Base-by-base conservation (phyloP, 352 stramenopile species). In the Pythium utonaiense region DNA sequence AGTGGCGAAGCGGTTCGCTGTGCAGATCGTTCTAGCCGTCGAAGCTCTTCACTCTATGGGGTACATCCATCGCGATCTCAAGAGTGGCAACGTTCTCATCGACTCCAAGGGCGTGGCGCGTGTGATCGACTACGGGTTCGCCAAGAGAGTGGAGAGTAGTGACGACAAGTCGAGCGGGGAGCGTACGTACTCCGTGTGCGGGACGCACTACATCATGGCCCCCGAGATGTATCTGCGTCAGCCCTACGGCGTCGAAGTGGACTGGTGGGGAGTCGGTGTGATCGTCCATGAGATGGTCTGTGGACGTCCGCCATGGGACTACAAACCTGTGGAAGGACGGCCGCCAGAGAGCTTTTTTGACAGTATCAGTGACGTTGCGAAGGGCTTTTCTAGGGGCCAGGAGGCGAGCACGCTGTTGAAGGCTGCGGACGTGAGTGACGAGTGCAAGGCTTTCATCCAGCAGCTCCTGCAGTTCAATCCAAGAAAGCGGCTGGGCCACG, bases 201-300 rank as follows among this genome's bases (percentile, higher is more conserved):
- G 84, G 1, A 94, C 84, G 10, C 78, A 87, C 31, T 94, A 92
- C 51, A 62, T 88, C 47, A 89, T 89, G 71, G 80, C 82, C 1
- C 84, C 84, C 0, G 84, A 94, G 31, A 55, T 94, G 21, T 86
- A 80, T 45, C 61, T 56, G n/a, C 61, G 54, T 6, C 27, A 74
- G n/a, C 44, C 55, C 0, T 76, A 84, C 52, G 71, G 67, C 6
- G 51, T 60, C 57, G 55, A 53, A 45, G 60, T 79, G 47, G 84
- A 94, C 59, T 94, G 84, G 84, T 94, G 84, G 84, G 78, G 66
- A 52, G 52, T 91, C 6, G 84, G 84, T 3, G 83, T 94, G 8
- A 66, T 94, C 13, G 73, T 92, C 19, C 85, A 80, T 45, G 84
- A 94, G 57, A 91, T 92, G 80, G 69, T 88, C 2, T 44, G 58